Evolutionary conservation across 1,284 basidiomycete species (phyloP).

Genomic region (Cystobasidium sp.): DNA sequence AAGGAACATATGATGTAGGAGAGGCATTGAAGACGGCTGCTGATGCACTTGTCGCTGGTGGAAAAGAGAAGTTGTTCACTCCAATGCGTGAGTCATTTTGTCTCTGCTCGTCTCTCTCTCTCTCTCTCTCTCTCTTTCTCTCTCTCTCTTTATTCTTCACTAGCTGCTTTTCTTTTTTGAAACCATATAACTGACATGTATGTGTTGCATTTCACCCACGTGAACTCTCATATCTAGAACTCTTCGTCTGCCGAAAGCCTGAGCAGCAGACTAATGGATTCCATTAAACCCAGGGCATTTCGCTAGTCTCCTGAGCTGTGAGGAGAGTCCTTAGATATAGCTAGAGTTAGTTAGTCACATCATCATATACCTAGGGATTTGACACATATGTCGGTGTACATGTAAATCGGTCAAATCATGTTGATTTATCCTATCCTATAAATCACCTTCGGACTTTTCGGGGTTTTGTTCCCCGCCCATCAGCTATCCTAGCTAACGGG

Average conservation of each 20-base stretch:
- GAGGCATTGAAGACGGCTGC: conserved; percentile 85
- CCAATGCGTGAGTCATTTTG: conserved; percentile 35
- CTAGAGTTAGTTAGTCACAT: too few species aligned
- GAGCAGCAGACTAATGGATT: neutral
- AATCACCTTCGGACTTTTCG: too few species aligned
- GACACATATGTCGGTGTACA: too few species aligned
- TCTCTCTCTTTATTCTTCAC: neutral
- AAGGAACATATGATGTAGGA: conserved; percentile 90
- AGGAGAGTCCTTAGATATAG: too few species aligned
- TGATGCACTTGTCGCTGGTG: conserved; percentile 79
- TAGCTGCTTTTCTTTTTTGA: neutral
- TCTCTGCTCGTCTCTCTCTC: too few species aligned
- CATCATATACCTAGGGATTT: too few species aligned
- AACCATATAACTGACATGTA: neutral
- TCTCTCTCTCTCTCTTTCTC: neutral
- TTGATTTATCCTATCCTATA: too few species aligned
- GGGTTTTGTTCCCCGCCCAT: too few species aligned
- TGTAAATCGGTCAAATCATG: too few species aligned
- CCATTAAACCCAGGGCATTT: neutral
- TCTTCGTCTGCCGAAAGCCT: conserved; percentile 33
- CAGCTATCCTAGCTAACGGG: too few species aligned
- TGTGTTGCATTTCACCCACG: too few species aligned
- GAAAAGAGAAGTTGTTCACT: conserved; percentile 68
- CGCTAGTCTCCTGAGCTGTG: neutral
- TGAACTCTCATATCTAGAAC: conserved; percentile 5